Evolutionary conservation across 495 filamentous ascomycete species (phyloP), one percentile per base, ranked within the genome.

Genomic region (Talaromyces nanjingensis): DNA sequence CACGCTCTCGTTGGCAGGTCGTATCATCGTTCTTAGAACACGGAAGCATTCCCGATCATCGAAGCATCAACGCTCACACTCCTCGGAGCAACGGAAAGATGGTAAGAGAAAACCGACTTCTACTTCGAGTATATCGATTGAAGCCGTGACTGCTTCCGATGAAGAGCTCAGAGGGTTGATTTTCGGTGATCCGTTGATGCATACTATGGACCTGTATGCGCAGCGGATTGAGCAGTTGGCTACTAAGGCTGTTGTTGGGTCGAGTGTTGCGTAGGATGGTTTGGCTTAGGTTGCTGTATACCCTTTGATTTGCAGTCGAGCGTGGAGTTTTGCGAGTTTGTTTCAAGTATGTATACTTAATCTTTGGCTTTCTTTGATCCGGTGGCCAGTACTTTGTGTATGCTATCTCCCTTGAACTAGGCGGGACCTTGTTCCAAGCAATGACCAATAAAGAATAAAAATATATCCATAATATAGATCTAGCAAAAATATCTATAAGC

Each of bases 181-280:
- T 0, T 94, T 90, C 80, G 91, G 91, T 0, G 91, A 94, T 71
- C 89, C 89, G 0, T 74, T 91, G 14, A 87, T 85, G 74, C 91
- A 94, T 72, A 81, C 84, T 70, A 93, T 94, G 90, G 83, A 77
- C 71, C 65, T 92, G 47, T 94, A 94, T 74, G 77, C 82, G 25
- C 79, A 78, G 20, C 74, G 91, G 60, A 84, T 94, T 39, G 86
- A 92, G 67, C 72, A 77, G 11, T 70, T 93, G 64, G 87, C 87
- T 25, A 85, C 84, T 4, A 84, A 80, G 52, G 89, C 88, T 7
- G 87, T 89, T 7, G 87, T 85, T 61, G 87, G 62, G 24, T 45
- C 68, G n/a, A 71, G 63, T 8, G 42, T 54, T 37, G 3, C 60
- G 12, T 62, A 34, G 45, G 14, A 25, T 54, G 49, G n/a, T 56